Conservation (phyloP, 1,284 basidiomycete genomes). For the Amylostereum areolatum region DNA sequence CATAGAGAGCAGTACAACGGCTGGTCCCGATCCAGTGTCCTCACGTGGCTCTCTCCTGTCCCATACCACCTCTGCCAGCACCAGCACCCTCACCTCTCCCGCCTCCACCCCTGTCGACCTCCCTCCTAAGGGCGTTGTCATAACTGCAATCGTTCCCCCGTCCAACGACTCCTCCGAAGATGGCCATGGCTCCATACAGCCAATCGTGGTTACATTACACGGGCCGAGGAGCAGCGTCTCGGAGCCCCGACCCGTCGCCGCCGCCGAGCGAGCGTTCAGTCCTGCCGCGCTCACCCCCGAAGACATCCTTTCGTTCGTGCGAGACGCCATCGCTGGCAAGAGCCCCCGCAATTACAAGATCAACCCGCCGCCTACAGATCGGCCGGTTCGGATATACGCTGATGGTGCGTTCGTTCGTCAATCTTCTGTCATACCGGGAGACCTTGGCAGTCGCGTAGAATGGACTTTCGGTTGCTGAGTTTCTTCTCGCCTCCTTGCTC, state of each 20-base stretch:
- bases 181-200: slow-evolving; percentile 7
- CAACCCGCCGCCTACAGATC: slow-evolving; percentile 53
- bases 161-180: slow-evolving; percentile 13
- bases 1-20: slow-evolving; percentile 74
- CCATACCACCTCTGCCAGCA: slow-evolving; percentile 36
- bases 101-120: slow-evolving; percentile 21
- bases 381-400: slow-evolving; percentile 90
- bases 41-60: slow-evolving; percentile 15
- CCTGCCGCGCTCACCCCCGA: slow-evolving; percentile 59
- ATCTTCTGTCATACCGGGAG: slow-evolving; percentile 2
- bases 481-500: no score
- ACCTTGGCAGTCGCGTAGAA: no score
- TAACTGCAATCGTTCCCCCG: slow-evolving; percentile 6
- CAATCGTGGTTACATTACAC: slow-evolving; percentile 7
- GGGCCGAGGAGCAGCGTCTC: background rate
- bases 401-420: slow-evolving; percentile 51
- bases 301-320: slow-evolving; percentile 55
- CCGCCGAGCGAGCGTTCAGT: slow-evolving; percentile 45
- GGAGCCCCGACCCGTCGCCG: slow-evolving; percentile 41
- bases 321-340: slow-evolving; percentile 23
- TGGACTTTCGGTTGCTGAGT: no score
- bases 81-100: slow-evolving; percentile 48
- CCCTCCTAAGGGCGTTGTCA: slow-evolving; percentile 11
- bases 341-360: slow-evolving; percentile 73
- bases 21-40: slow-evolving; percentile 31